Conservation (phyloP, 441 rosid genomes). For the Arabidopsis lyrata region DNA sequence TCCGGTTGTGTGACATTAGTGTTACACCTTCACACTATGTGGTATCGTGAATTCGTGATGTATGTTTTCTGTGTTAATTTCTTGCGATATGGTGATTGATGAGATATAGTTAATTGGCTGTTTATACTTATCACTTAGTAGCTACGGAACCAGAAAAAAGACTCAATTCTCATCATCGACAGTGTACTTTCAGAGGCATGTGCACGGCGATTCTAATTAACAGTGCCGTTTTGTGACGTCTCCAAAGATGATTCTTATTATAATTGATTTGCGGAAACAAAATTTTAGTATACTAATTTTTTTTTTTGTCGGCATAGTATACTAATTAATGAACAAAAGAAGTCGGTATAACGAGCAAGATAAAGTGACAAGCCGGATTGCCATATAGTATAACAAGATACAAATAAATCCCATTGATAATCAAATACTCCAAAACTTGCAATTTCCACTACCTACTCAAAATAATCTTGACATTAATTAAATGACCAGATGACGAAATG, state of each 20-base stretch:
- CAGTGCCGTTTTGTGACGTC: neutral
- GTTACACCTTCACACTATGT: neutral
- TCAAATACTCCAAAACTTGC: neutral
- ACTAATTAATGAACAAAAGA: neutral
- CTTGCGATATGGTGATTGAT: neutral
- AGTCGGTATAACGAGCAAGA: neutral
- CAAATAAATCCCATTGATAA: neutral
- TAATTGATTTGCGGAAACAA: neutral
- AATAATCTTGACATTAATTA: neutral
- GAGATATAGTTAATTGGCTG: neutral
- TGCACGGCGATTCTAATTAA: neutral
- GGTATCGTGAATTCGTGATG: too few species aligned
- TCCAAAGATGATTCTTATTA: neutral
- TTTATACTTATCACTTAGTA: neutral
- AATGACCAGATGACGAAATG: neutral
- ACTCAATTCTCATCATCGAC: neutral
- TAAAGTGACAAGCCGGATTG: neutral
- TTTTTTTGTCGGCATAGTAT: too few species aligned
- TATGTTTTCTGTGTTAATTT: neutral
- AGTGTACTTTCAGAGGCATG: neutral
- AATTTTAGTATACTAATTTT: neutral
- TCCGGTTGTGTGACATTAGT: neutral
- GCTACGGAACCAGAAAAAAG: neutral
- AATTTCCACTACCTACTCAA: neutral
- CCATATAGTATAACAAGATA: neutral